Evolutionary conservation across 1,139 yeast species (phyloP).

Genomic region (Suhomyces bolitotheri): DNA sequence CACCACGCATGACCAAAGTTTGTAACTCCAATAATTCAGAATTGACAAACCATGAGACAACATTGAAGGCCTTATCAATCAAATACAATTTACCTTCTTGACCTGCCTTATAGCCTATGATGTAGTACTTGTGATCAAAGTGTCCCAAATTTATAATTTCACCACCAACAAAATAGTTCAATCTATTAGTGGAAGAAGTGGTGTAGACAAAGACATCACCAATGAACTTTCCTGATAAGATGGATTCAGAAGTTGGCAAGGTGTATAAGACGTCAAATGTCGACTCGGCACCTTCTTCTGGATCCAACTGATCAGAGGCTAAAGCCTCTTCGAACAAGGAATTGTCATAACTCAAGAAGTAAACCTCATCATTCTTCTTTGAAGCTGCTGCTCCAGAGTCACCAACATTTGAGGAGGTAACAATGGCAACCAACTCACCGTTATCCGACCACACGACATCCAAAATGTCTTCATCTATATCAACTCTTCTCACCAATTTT

Average conservation of each 20-base stretch:
- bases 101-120: conserved; percentile 80
- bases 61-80: conserved; percentile 85
- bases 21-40: conserved; percentile 89
- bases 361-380: conserved; percentile 62
- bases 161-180: conserved; percentile 94
- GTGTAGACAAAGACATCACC: conserved; percentile 97
- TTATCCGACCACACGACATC: conserved; percentile 92
- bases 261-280: conserved; percentile 85
- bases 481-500: conserved; percentile 76
- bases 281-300: conserved; percentile 85
- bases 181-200: conserved; percentile 73
- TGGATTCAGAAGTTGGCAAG: conserved; percentile 65
- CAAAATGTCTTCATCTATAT: conserved; percentile 67
- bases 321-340: conserved; percentile 67
- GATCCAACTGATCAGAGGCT: conserved; percentile 57
- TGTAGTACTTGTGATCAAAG: conserved; percentile 83
- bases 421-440: conserved; percentile 82
- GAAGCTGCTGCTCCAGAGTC: conserved; percentile 22
- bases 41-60: conserved; percentile 79
- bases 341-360: conserved; percentile 72
- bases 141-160: conserved; percentile 90
- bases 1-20: conserved; percentile 93
- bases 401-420: conserved; percentile 46
- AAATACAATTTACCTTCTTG: conserved; percentile 88
- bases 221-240: conserved; percentile 90